These are phyloP conservation scores for Pestalotiopsis sp. DNA, from an alignment of 2,329 filamentous ascomycete species.

Conservation along the genomic window DNA sequence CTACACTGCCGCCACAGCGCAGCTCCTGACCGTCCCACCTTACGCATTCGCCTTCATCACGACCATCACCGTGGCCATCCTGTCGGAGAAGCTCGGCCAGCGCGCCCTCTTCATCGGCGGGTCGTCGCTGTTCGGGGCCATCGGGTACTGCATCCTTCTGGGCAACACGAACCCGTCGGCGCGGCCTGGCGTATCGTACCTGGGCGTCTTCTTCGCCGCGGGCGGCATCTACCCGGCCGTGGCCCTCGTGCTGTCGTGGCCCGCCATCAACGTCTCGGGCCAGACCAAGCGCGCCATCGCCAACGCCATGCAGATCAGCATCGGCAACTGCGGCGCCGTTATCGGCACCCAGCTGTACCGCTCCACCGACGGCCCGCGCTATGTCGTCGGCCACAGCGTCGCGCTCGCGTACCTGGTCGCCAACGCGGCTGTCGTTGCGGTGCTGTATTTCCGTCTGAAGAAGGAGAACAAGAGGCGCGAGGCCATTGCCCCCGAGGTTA, in stretches of 20 bases:
- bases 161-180: slow-evolving; percentile 45
- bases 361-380: slow-evolving; percentile 60
- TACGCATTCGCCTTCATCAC: slow-evolving; percentile 65
- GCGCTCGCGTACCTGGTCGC: slow-evolving; percentile 64
- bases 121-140: slow-evolving; percentile 55
- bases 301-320: slow-evolving; percentile 72
- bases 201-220: slow-evolving; percentile 64
- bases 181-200: slow-evolving; percentile 59
- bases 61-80: slow-evolving; percentile 58
- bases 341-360: slow-evolving; percentile 72
- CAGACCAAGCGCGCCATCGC: slow-evolving; percentile 71
- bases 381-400: slow-evolving; percentile 67
- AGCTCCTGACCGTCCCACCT: slow-evolving; percentile 64
- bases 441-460: slow-evolving; percentile 55
- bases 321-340: slow-evolving; percentile 70
- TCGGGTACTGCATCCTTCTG: slow-evolving; percentile 65
- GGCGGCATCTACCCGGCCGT: slow-evolving; percentile 69
- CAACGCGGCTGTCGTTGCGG: slow-evolving; percentile 55
- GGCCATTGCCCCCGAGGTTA: slow-evolving; percentile 41
- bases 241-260: slow-evolving; percentile 68
- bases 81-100: slow-evolving; percentile 58
- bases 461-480: slow-evolving; percentile 60
- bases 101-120: slow-evolving; percentile 66
- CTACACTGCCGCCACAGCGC: slow-evolving; percentile 53
- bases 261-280: slow-evolving; percentile 70